Conservation (phyloP, 179 eudicot species). For the Corrigiola litoralis region DNA sequence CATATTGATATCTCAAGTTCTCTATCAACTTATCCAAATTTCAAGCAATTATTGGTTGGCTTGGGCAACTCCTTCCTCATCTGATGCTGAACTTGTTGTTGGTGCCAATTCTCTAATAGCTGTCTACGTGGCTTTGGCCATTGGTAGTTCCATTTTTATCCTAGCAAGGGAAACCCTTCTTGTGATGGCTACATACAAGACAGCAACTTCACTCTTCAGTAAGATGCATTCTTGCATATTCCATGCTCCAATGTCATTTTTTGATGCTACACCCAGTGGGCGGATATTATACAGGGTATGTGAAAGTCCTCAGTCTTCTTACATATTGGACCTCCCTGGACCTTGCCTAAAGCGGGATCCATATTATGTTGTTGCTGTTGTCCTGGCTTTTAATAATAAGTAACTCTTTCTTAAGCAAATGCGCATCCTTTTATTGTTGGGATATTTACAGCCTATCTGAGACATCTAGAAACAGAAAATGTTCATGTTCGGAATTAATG, state of each 20-base stretch:
- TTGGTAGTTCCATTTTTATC: conserved; percentile 71
- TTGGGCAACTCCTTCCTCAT: conserved; percentile 83
- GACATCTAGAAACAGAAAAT: too few relatives aligned
- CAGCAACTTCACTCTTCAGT: conserved; percentile 51
- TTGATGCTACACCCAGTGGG: conserved; percentile 79
- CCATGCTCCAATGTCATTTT: conserved; percentile 77
- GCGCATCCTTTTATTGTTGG: not conserved
- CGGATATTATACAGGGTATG: conserved; percentile 63
- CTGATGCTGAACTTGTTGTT: conserved; percentile 48
- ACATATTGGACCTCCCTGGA: not conserved
- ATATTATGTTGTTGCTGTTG: too few relatives aligned
- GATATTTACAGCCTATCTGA: too few relatives aligned
- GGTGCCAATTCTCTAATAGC: conserved; percentile 45
- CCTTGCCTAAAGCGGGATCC: too few relatives aligned
- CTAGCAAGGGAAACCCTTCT: conserved; percentile 46
- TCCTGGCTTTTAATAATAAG: too few relatives aligned
- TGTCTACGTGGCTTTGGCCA: conserved; percentile 62
- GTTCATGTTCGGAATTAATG: too few relatives aligned
- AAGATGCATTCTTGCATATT: conserved; percentile 65
- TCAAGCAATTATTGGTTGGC: conserved; percentile 95
- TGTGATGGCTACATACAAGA: conserved; percentile 42
- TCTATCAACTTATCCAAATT: conserved; percentile 55
- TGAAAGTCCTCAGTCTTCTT: not conserved
- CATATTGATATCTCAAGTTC: conserved; percentile 41
- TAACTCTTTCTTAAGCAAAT: too few relatives aligned